Percentiles rank a stretch among this genome's conserved stretches.
Conservation (phyloP, 495 filamentous ascomycete genomes). For the Daldinia loculata region DNA sequence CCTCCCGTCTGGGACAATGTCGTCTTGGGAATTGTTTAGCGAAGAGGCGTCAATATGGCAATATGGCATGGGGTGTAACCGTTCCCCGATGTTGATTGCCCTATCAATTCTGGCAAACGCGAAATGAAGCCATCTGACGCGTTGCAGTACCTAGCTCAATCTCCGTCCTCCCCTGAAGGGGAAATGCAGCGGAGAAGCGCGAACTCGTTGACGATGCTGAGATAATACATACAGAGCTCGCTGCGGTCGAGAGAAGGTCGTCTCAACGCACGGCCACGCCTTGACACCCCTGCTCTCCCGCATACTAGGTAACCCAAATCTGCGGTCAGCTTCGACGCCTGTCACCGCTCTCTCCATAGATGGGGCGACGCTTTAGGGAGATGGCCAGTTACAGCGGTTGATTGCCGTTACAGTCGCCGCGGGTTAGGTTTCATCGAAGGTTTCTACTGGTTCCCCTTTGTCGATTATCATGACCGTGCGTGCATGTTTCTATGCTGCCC, state of each 20-base stretch:
- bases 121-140: not conserved
- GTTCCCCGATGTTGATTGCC: slow-evolving; percentile 23
- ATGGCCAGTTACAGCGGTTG: slow-evolving; percentile 20
- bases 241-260: not conserved
- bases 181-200: slow-evolving; percentile 35
- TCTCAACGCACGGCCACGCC: slow-evolving; percentile 24
- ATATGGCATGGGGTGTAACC: not conserved
- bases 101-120: slow-evolving; percentile 8
- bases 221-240: slow-evolving; percentile 19
- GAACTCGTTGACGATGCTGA: slow-evolving; percentile 26
- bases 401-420: slow-evolving; percentile 2
- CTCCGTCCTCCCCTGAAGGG: slow-evolving; percentile 10
- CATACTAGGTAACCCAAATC: slow-evolving; percentile 35
- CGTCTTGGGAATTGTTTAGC: slow-evolving; percentile 22
- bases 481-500: slow-evolving; percentile 11
- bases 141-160: not conserved
- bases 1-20: slow-evolving; percentile 15
- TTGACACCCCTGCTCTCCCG: slow-evolving; percentile 27
- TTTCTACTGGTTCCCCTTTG: slow-evolving; percentile 20
- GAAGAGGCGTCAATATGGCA: slow-evolving; percentile 5
- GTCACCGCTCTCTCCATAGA: slow-evolving; percentile 35
- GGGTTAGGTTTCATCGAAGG: slow-evolving; percentile 27
- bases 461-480: slow-evolving; percentile 14
- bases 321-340: slow-evolving; percentile 39
- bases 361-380: slow-evolving; percentile 16